Evolutionary conservation across 345 rosid species (phyloP).

Genomic region (Cardamine occulta): DNA sequence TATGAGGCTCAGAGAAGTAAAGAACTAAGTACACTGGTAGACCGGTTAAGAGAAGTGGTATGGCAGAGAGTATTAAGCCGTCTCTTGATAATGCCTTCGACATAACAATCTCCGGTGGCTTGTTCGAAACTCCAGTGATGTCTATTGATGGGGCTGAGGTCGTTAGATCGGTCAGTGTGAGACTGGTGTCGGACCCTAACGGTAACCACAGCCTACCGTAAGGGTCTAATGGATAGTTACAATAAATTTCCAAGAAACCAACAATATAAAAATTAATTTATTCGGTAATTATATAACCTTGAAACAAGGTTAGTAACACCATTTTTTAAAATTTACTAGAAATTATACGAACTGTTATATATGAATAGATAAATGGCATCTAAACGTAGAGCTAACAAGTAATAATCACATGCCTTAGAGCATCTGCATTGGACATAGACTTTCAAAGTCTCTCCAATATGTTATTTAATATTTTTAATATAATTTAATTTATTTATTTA

Average conservation of each 20-base stretch:
- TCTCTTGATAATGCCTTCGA: constrained; percentile 27
- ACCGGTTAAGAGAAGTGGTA: not conserved
- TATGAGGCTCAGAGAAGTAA: constrained; percentile 35
- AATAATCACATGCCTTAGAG: too few relatives aligned
- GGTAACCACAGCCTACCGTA: constrained; percentile 32
- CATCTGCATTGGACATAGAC: too few relatives aligned
- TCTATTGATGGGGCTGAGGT: constrained; percentile 35
- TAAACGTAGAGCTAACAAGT: not conserved
- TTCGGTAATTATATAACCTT: not conserved
- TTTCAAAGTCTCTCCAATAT: too few relatives aligned
- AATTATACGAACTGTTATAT: not conserved
- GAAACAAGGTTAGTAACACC: not conserved
- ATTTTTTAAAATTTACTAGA: not conserved
- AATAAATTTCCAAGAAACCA: constrained; percentile 4
- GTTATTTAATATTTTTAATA: too few relatives aligned
- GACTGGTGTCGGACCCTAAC: not conserved
- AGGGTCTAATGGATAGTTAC: constrained; percentile 35
- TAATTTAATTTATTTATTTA: too few relatives aligned
- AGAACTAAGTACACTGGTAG: constrained; percentile 19
- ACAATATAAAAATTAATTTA: not conserved
- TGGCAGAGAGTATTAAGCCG: not conserved
- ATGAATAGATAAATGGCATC: not conserved
- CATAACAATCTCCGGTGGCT: constrained; percentile 40
- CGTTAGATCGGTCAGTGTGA: constrained; percentile 21
- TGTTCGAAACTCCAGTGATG: constrained; percentile 20